phyloP scores from a whole-genome alignment of 2,329 filamentous ascomycete species.

The Aspergillus aculeatinus region DNA sequence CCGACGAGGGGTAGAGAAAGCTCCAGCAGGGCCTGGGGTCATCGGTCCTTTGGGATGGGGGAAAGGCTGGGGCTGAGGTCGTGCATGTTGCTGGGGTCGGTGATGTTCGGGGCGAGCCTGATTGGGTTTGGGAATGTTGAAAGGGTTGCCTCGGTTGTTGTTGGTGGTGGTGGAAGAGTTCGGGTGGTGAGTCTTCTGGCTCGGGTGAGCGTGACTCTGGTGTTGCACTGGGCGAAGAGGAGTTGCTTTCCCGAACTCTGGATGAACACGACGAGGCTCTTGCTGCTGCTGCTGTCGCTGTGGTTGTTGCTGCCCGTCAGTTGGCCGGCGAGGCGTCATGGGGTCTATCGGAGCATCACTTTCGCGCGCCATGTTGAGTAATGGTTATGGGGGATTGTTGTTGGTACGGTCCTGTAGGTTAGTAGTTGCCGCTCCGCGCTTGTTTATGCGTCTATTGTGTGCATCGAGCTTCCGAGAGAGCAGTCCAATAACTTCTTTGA shows the following conservation, averaged over 20 bases:
- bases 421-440: not conserved
- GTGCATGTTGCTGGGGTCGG: conserved; percentile 31
- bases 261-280: conserved; percentile 34
- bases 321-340: conserved; percentile 36
- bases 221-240: conserved; percentile 50
- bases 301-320: conserved; percentile 19
- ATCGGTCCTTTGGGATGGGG: conserved; percentile 19
- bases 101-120: conserved; percentile 53
- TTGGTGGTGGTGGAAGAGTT: not conserved
- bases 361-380: conserved; percentile 52
- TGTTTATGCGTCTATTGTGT: not conserved
- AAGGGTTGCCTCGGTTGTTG: conserved; percentile 35
- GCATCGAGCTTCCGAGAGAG: not conserved
- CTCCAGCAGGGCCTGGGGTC: conserved; percentile 18
- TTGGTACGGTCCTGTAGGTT: not conserved
- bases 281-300: not conserved
- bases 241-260: conserved; percentile 61
- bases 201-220: conserved; percentile 35
- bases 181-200: conserved; percentile 6
- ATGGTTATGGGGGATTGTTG: not conserved
- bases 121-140: conserved; percentile 54
- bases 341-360: conserved; percentile 45
- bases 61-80: conserved; percentile 18
- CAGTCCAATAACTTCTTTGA: not conserved
- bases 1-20: conserved; percentile 23